Evolutionary conservation across 1,284 basidiomycete species (phyloP), one percentile per base, ranked within the genome.

Genomic region (Quambalaria eucalypti): DNA sequence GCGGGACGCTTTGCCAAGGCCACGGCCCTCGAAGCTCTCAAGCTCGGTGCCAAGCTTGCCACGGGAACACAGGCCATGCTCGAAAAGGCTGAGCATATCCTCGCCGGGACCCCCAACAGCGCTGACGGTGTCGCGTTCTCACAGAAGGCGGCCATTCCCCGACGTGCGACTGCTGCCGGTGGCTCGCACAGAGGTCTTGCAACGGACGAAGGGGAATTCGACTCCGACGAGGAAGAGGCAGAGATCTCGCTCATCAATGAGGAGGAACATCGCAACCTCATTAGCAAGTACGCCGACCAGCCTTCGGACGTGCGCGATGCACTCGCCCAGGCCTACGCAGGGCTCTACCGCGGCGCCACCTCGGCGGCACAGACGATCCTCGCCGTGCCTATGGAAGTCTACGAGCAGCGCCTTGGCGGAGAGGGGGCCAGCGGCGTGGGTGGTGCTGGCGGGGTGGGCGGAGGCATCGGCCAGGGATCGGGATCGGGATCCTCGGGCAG

Each of bases 351-450:
- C n/a, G 66, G 66, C 4, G 76, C 97, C 55, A 88, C 86, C 62
- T 87, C 87, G 29, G 93, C 93, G 2, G 95, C 93, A 12, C 93
- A 98, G 78, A 98, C 95, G 0, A 98, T 98, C 62, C 81, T 98
- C 28, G 93, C 95, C 0, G 90, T 98, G 1, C 93, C 93, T 0
- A 97, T 98, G 91, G 95, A 98, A 76, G 90, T 96, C 16, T 96
- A 97, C 68, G 93, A 98, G 76, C 81, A 87, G 57, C n/a, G n/a
- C n/a, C n/a, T n/a, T n/a, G 87, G 87, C 12, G 87, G 87, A 16
- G 87, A 85, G 52, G 90, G 87, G 66, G 74, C 82, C 78, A 46
- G 2, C 4, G 48, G 36, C 10, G 28, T 48, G 28, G 53, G 4
- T 21, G 46, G 39, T 12, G 38, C 28, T n/a, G 28, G 56, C 19